These are phyloP conservation scores for Hypsizygus marmoreus DNA, from an alignment of 768 basidiomycete species.

Conservation along the genomic window DNA sequence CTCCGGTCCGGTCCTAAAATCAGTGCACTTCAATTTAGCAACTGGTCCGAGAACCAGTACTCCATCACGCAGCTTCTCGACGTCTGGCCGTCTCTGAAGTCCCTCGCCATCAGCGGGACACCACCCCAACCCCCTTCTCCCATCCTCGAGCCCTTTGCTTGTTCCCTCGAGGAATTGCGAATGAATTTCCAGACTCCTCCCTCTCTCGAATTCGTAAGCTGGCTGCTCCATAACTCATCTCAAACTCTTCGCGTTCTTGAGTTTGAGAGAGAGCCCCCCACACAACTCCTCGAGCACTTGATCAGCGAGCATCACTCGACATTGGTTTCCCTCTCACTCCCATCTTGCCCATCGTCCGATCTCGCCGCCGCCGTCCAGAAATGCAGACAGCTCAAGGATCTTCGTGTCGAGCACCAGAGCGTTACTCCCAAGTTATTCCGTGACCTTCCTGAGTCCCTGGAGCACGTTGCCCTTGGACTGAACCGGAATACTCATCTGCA, in stretches of 20 bases:
- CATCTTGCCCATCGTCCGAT: constrained; percentile 51
- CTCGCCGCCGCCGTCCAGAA: constrained; percentile 45
- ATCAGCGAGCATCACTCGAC: constrained; percentile 47
- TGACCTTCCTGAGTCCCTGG: constrained; percentile 47
- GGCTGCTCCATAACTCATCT: constrained; percentile 66
- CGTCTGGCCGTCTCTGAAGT: constrained; percentile 59
- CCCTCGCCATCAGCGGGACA: constrained; percentile 62
- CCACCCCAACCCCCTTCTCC: constrained; percentile 50
- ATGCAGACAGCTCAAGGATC: constrained; percentile 52
- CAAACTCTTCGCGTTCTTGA: constrained; percentile 53
- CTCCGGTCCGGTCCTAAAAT: constrained; percentile 58
- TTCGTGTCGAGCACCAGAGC: constrained; percentile 58
- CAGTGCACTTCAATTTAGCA: constrained; percentile 59
- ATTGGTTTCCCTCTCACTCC: constrained; percentile 59
- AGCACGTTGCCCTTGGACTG: constrained; percentile 62
- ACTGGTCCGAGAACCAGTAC: constrained; percentile 68
- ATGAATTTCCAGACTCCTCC: constrained; percentile 70
- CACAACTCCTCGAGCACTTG: constrained; percentile 56
- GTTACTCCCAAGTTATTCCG: constrained; percentile 47
- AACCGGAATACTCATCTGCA: constrained; percentile 57
- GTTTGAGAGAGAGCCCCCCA: constrained; percentile 60
- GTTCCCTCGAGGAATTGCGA: constrained; percentile 52
- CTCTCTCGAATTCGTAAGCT: constrained; percentile 62
- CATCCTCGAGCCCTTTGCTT: constrained; percentile 44
- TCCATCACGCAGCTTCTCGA: constrained; percentile 62